Conservation (phyloP, 345 rosid genomes). For the Lepidium didymum region DNA sequence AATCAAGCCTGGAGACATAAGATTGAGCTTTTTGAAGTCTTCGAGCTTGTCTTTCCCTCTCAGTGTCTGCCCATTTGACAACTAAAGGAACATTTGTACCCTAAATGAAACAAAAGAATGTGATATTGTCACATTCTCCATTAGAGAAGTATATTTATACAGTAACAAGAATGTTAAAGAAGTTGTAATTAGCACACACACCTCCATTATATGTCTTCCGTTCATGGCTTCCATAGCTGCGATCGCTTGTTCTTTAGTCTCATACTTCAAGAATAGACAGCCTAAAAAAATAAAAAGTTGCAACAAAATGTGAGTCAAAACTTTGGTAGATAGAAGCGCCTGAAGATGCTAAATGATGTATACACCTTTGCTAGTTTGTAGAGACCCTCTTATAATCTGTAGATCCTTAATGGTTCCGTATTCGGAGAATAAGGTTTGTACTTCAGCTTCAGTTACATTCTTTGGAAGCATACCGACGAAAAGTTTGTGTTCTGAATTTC, state of each 20-base stretch:
- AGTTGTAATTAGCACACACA: constrained; percentile 34
- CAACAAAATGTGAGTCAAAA: neutral
- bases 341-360: neutral
- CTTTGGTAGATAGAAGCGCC: neutral
- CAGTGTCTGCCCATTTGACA: constrained; percentile 99
- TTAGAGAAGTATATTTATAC: neutral
- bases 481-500: constrained; percentile 84
- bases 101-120: constrained; percentile 36
- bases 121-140: neutral
- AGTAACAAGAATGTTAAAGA: neutral
- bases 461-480: constrained; percentile 99
- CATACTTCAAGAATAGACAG: constrained; percentile 91
- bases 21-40: constrained; percentile 83
- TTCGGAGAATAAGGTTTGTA: constrained; percentile 57
- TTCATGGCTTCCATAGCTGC: constrained; percentile 80
- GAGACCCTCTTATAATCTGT: constrained; percentile 88
- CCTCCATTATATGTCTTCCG: constrained; percentile 98
- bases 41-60: constrained; percentile 89
- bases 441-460: constrained; percentile 80
- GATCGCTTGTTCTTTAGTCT: constrained; percentile 87
- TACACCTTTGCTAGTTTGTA: constrained; percentile 86
- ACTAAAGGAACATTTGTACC: constrained; percentile 94
- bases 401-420: constrained; percentile 81
- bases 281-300: constrained; percentile 37
- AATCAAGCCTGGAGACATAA: constrained; percentile 45